A percentile compares a stretch with the other conserved stretches of the same genome.
Conservation (phyloP, 2,329 filamentous ascomycete genomes). For the Scleromitrula shiraiana region DNA sequence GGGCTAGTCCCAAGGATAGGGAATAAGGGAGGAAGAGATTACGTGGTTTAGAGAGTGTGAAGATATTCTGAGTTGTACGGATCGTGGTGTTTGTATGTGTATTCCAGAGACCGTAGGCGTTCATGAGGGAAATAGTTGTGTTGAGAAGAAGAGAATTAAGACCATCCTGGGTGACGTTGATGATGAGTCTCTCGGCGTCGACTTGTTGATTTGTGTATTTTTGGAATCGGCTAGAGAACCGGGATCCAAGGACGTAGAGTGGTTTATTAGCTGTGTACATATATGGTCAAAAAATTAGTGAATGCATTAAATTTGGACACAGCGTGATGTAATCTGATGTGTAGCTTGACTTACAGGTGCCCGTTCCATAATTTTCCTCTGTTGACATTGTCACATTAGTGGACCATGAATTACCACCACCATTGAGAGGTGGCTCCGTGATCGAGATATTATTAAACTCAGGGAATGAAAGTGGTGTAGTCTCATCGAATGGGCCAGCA, state of each 20-base stretch:
- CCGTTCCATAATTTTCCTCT: no score
- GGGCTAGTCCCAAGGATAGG: slow-evolving; percentile 9
- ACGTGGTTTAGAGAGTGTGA: slow-evolving; percentile 17
- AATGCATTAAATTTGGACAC: no score
- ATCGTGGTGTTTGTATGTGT: slow-evolving; percentile 14
- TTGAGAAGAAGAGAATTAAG: slow-evolving; percentile 20
- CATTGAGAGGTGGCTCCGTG: slow-evolving; percentile 16
- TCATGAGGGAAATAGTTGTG: slow-evolving; percentile 15
- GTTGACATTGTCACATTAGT: no score
- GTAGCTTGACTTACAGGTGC: no score
- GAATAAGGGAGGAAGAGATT: slow-evolving; percentile 21
- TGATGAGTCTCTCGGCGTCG: slow-evolving; percentile 8
- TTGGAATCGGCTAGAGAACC: no score
- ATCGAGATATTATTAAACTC: neutral
- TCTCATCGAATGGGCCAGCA: neutral
- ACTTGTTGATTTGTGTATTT: no score
- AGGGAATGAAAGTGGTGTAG: no score
- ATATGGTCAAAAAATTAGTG: no score
- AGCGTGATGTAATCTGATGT: no score
- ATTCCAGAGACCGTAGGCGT: slow-evolving; percentile 11
- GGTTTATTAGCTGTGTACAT: no score
- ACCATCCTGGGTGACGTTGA: slow-evolving; percentile 13
- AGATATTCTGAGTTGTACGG: slow-evolving; percentile 13
- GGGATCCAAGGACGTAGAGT: no score
- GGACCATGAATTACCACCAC: no score